Conservation (phyloP, 179 eudicot genomes). For the Camellia oleifera region DNA sequence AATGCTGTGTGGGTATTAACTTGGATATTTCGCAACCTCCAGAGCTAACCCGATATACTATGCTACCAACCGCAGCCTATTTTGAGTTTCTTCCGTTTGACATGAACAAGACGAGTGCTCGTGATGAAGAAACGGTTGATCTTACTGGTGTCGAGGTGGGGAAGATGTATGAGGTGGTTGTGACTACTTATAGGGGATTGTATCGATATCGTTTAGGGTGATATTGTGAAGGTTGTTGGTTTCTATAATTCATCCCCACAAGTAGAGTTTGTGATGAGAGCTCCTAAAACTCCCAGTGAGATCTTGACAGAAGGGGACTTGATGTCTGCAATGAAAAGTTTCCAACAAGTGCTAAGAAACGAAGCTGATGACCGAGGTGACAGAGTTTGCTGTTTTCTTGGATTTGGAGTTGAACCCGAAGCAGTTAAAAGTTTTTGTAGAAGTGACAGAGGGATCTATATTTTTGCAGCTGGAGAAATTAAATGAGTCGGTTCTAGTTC, state of each 20-base stretch:
- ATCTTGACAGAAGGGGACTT: conserved; percentile 39
- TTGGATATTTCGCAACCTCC: conserved; percentile 38
- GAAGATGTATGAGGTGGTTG: conserved; percentile 42
- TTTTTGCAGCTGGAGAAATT: conserved; percentile 19
- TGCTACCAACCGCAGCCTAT: conserved; percentile 46
- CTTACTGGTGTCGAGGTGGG: conserved; percentile 41
- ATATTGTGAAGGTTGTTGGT: conserved; percentile 42
- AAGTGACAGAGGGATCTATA: conserved; percentile 18
- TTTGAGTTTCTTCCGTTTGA: conserved; percentile 40
- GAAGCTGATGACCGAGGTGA: conserved; percentile 17
- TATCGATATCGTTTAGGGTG: conserved; percentile 45
- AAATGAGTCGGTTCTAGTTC: conserved; percentile 11
- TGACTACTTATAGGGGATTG: conserved; percentile 40
- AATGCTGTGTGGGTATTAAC: conserved; percentile 42
- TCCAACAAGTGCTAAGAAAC: conserved; percentile 23
- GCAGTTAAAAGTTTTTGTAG: conserved; percentile 19
- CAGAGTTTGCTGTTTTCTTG: conserved; percentile 37
- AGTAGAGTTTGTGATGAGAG: conserved; percentile 43
- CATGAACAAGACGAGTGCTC: conserved; percentile 7
- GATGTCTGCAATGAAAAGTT: conserved; percentile 30
- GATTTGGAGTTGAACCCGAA: conserved; percentile 26
- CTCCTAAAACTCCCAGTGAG: conserved; percentile 41
- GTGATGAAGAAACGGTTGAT: conserved; percentile 26
- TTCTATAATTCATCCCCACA: conserved; percentile 42
- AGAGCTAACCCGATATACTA: conserved; percentile 27